These are phyloP conservation scores for Leccinum fallax DNA, from an alignment of 1,284 basidiomycete genomes.

Conservation along the genomic window DNA sequence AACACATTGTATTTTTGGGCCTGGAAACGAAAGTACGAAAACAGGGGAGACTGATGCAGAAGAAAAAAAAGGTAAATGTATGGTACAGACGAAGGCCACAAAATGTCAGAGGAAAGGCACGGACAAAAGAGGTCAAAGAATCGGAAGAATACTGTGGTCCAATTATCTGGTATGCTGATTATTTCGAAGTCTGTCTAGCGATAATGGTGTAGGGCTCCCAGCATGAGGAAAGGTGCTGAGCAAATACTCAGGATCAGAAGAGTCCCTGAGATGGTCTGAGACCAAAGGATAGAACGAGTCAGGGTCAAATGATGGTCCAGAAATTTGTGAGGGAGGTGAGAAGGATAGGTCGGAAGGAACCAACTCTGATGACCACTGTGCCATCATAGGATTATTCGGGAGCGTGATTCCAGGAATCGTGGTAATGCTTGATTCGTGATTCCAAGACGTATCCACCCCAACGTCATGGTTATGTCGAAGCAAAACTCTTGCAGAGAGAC, in stretches of 20 bases:
- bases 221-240: background rate
- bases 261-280: constrained; percentile 9
- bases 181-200: constrained; percentile 5
- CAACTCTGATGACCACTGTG: constrained; percentile 8
- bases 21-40: constrained; percentile 3
- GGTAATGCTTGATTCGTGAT: constrained; percentile 1
- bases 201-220: constrained; percentile 8
- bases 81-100: constrained; percentile 2
- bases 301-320: background rate
- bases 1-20: background rate
- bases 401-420: background rate
- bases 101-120: background rate
- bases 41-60: background rate
- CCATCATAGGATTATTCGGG: constrained; percentile 3
- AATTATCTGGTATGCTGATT: constrained; percentile 3
- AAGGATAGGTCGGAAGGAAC: background rate
- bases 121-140: background rate
- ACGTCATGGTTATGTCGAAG: constrained; percentile 3
- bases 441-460: constrained; percentile 1
- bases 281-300: background rate
- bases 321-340: background rate
- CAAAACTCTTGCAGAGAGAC: background rate
- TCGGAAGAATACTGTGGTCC: background rate
- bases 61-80: background rate
- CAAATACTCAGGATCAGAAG: constrained; percentile 2